Percentiles rank a stretch among this genome's conserved stretches.
These are phyloP conservation scores for Stygiomarasmius scandens DNA, from an alignment of 1,284 basidiomycete species.

Conservation along the genomic window DNA sequence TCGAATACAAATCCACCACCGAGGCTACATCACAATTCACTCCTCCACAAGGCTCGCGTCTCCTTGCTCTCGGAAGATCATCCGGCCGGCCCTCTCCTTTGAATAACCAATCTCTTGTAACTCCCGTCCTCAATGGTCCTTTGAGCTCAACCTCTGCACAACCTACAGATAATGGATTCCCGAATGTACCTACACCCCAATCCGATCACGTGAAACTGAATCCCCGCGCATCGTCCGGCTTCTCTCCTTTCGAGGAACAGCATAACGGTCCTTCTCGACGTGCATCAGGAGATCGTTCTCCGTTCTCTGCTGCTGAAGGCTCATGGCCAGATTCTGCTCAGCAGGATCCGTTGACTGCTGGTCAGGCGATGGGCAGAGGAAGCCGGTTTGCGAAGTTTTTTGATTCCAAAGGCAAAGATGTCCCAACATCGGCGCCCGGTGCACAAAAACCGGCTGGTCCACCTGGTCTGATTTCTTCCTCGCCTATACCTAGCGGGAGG, in stretches of 20 bases:
- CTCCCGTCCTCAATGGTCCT: constrained; percentile 18
- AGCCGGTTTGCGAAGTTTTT: constrained; percentile 85
- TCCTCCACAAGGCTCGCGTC: constrained; percentile 69
- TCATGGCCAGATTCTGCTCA: constrained; percentile 13
- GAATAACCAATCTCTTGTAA: constrained; percentile 2
- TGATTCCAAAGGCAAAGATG: constrained; percentile 67
- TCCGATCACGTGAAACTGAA: constrained; percentile 27
- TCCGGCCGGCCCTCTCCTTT: constrained; percentile 22
- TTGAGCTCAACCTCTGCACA: constrained; percentile 17
- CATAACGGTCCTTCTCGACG: constrained; percentile 43
- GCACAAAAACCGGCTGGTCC: constrained; percentile 41
- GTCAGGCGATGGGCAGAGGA: constrained; percentile 59
- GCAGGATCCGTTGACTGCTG: constrained; percentile 37
- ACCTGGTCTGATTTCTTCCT: constrained; percentile 42
- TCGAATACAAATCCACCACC: constrained; percentile 1
- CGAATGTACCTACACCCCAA: not conserved
- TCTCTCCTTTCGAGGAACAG: constrained; percentile 62
- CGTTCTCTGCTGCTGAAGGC: constrained; percentile 2
- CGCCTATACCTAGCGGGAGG: constrained; percentile 49
- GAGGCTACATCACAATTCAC: constrained; percentile 46
- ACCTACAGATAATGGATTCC: constrained; percentile 1
- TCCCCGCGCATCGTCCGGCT: constrained; percentile 34
- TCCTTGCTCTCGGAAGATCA: constrained; percentile 67
- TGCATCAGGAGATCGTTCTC: constrained; percentile 30
- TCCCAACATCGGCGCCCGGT: constrained; percentile 24